Evolutionary conservation across 2,329 filamentous ascomycete species (phyloP).

Genomic region (Aspergillus sp.): DNA sequence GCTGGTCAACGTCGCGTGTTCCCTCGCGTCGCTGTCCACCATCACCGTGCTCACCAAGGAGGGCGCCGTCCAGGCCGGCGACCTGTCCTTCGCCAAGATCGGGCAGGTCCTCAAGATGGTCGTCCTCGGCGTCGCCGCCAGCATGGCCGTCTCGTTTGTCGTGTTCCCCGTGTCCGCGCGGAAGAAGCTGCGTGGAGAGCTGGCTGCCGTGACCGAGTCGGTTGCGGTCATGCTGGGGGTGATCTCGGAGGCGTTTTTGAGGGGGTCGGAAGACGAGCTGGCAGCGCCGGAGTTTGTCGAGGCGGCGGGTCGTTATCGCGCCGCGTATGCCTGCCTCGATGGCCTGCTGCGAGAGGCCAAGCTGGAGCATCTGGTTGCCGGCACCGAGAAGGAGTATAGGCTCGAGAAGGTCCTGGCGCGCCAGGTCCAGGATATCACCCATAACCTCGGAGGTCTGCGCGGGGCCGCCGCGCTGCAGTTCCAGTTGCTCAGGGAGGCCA

Average conservation of each 20-base stretch:
- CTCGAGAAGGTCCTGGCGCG: slow-evolving; percentile 72
- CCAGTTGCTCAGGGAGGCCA: slow-evolving; percentile 60
- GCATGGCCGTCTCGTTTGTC: slow-evolving; percentile 64
- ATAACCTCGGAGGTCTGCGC: slow-evolving; percentile 80
- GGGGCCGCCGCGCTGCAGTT: slow-evolving; percentile 89
- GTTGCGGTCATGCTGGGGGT: slow-evolving; percentile 72
- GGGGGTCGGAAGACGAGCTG: slow-evolving; percentile 70
- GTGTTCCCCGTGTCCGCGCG: slow-evolving; percentile 73
- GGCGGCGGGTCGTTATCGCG: slow-evolving; percentile 55
- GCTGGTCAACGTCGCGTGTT: slow-evolving; percentile 74
- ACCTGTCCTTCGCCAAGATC: slow-evolving; percentile 73
- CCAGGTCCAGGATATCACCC: slow-evolving; percentile 73
- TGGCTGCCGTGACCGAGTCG: slow-evolving; percentile 63
- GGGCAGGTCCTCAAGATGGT: slow-evolving; percentile 75
- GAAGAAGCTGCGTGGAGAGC: slow-evolving; percentile 60
- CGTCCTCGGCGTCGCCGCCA: slow-evolving; percentile 63
- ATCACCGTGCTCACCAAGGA: slow-evolving; percentile 89
- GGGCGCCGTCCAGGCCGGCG: slow-evolving; percentile 71
- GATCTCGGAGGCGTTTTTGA: slow-evolving; percentile 75
- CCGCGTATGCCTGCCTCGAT: slow-evolving; percentile 59
- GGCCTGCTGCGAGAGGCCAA: slow-evolving; percentile 77
- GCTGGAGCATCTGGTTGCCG: slow-evolving; percentile 75
- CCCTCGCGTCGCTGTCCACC: slow-evolving; percentile 75
- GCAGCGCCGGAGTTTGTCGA: slow-evolving; percentile 55
- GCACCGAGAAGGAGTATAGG: slow-evolving; percentile 67